These are phyloP conservation scores for Wickerhamomyces chaumierensis DNA, from an alignment of 805 yeast species.

Conservation along the genomic window DNA sequence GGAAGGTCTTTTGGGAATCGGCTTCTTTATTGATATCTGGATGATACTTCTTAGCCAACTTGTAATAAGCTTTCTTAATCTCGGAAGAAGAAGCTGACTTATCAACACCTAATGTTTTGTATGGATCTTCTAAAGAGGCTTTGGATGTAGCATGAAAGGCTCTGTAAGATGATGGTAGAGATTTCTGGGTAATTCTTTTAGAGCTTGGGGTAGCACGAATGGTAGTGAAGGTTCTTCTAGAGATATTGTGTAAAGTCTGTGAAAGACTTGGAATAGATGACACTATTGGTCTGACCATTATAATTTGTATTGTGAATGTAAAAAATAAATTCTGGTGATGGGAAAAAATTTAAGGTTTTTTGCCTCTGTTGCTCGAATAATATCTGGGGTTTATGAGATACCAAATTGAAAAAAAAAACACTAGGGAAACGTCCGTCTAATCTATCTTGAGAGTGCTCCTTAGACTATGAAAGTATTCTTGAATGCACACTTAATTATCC, in stretches of 20 bases:
- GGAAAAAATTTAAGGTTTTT: no score
- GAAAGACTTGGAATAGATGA: not conserved
- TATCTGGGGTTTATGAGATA: no score
- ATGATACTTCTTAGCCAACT: slow-evolving; percentile 86
- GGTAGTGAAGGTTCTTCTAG: not conserved
- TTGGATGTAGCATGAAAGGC: slow-evolving; percentile 32
- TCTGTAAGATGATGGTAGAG: not conserved
- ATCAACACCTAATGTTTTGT: slow-evolving; percentile 69
- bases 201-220: not conserved
- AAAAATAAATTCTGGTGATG: no score
- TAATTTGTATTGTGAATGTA: no score
- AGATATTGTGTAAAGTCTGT: not conserved
- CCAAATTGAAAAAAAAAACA: no score
- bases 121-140: slow-evolving; percentile 53
- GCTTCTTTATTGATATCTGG: slow-evolving; percentile 94
- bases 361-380: no score
- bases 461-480: no score
- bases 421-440: no score
- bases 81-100: slow-evolving; percentile 64
- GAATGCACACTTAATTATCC: no score
- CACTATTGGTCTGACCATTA: not conserved
- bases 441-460: no score
- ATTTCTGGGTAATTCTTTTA: not conserved
- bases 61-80: slow-evolving; percentile 89
- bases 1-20: slow-evolving; percentile 82